These are phyloP conservation scores for Apiospora kogelbergensis DNA, from an alignment of 2,329 filamentous ascomycete species.

Conservation along the genomic window DNA sequence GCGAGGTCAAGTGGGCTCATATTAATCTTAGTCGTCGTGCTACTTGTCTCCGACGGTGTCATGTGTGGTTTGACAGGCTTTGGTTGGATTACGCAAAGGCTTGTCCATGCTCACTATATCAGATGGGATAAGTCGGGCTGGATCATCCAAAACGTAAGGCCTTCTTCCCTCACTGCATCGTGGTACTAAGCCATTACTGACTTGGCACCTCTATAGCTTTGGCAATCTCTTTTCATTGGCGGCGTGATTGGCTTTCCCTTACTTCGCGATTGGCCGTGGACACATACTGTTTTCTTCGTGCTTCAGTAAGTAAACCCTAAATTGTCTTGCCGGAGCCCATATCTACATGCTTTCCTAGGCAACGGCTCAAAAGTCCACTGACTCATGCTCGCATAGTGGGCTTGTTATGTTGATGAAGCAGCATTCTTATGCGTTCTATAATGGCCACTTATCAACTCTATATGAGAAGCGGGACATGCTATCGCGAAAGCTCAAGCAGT, in stretches of 20 bases:
- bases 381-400: slow-evolving; percentile 33
- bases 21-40: slow-evolving; percentile 43
- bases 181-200: background rate
- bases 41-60: slow-evolving; percentile 64
- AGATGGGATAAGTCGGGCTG: slow-evolving; percentile 70
- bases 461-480: slow-evolving; percentile 51
- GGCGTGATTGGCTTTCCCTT: slow-evolving; percentile 65
- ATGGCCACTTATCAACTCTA: slow-evolving; percentile 67
- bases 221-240: slow-evolving; percentile 66
- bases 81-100: slow-evolving; percentile 63
- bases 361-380: slow-evolving; percentile 40
- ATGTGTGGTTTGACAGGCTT: slow-evolving; percentile 68
- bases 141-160: slow-evolving; percentile 69
- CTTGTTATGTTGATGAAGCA: slow-evolving; percentile 83
- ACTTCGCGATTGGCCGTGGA: slow-evolving; percentile 78
- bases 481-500: slow-evolving; percentile 51
- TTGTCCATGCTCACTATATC: slow-evolving; percentile 58
- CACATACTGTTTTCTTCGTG: slow-evolving; percentile 63
- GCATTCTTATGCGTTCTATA: slow-evolving; percentile 78
- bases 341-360: background rate
- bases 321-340: background rate
- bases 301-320: slow-evolving; percentile 5
- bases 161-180: background rate
- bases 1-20: background rate
- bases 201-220: slow-evolving; percentile 46